These are phyloP conservation scores for Termitomyces sp. DNA, from an alignment of 768 basidiomycete genomes.

Conservation along the genomic window DNA sequence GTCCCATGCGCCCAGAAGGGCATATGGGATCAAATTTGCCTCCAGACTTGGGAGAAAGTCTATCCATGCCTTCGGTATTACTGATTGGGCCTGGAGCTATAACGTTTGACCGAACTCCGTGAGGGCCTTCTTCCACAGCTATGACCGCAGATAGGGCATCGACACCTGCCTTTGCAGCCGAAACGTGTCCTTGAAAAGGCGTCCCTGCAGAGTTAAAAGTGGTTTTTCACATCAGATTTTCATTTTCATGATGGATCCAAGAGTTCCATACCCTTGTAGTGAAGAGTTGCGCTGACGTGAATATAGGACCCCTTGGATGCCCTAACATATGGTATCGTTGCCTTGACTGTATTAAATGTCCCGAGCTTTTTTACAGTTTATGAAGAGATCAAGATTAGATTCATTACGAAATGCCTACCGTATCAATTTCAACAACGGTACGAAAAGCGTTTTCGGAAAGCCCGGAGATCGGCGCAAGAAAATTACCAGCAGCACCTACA, in stretches of 20 bases:
- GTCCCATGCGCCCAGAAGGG: constrained; percentile 51
- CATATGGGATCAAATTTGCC: constrained; percentile 17
- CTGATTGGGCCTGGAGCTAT: constrained; percentile 82
- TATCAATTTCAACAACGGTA: constrained; percentile 93
- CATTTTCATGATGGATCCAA: background rate
- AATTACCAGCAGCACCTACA: constrained; percentile 93
- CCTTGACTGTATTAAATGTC: constrained; percentile 93
- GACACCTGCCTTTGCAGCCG: constrained; percentile 91
- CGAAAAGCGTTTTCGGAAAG: constrained; percentile 89
- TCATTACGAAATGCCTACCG: constrained; percentile 42
- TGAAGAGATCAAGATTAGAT: background rate
- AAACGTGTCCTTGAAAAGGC: constrained; percentile 90
- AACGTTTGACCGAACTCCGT: constrained; percentile 89
- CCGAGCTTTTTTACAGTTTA: constrained; percentile 54
- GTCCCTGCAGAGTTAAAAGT: constrained; percentile 41
- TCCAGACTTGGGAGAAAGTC: constrained; percentile 35
- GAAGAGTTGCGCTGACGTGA: constrained; percentile 86
- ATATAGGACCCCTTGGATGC: constrained; percentile 78
- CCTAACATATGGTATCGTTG: constrained; percentile 74
- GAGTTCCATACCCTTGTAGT: constrained; percentile 63
- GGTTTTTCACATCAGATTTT: background rate
- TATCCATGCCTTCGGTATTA: constrained; percentile 52
- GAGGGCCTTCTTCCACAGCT: constrained; percentile 92
- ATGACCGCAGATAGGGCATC: constrained; percentile 85
- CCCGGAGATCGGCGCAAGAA: constrained; percentile 80